Evolutionary conservation across 768 basidiomycete genomes (phyloP).

Genomic region (Pisolithus albus): DNA sequence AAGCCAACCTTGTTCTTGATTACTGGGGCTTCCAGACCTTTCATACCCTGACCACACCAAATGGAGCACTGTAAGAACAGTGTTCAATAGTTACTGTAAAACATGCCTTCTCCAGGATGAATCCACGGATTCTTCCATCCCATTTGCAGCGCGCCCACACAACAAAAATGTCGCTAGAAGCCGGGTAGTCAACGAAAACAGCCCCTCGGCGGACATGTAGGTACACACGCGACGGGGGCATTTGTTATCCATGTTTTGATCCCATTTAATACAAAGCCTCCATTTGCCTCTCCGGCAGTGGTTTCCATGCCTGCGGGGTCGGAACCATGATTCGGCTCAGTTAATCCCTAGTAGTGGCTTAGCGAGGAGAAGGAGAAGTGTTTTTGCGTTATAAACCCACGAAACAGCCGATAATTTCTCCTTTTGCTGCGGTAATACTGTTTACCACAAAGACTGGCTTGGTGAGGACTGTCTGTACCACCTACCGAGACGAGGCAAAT

Average conservation of each 20-base stretch:
- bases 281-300: conserved; percentile 74
- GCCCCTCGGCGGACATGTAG: neutral
- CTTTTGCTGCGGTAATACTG: conserved; percentile 48
- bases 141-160: conserved; percentile 95
- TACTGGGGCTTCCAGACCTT: conserved; percentile 75
- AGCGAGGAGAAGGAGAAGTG: neutral
- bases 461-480: neutral
- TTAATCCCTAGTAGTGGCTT: conserved; percentile 59
- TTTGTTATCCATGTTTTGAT: conserved; percentile 99
- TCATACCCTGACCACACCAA: conserved; percentile 49
- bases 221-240: conserved; percentile 76
- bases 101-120: conserved; percentile 79
- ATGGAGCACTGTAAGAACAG: neutral
- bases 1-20: conserved; percentile 94
- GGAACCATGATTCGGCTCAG: conserved; percentile 95
- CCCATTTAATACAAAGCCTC: conserved; percentile 81
- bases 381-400: conserved; percentile 40
- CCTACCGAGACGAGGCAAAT: conserved; percentile 74
- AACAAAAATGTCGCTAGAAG: conserved; percentile 72
- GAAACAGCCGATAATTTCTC: conserved; percentile 88
- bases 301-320: conserved; percentile 99
- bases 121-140: conserved; percentile 87
- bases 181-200: conserved; percentile 6
- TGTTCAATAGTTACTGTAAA: neutral
- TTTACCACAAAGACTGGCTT: conserved; percentile 4